These are phyloP conservation scores for Thelonectria blattea DNA, from an alignment of 2,329 filamentous ascomycete species.

Conservation along the genomic window DNA sequence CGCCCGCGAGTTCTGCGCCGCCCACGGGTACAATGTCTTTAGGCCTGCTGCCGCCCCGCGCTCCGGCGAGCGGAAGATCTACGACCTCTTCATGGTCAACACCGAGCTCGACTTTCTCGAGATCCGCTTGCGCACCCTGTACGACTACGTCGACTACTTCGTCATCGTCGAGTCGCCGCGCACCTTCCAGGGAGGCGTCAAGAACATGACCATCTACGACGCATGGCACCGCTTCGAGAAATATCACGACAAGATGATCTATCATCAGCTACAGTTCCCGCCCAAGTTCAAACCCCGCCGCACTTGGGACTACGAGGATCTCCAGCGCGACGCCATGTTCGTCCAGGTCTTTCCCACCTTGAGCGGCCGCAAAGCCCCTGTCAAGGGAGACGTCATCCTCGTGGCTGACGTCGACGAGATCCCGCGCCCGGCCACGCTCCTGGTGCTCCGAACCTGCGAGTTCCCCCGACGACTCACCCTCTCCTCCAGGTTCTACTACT, in stretches of 20 bases:
- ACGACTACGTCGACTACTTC: constrained; percentile 67
- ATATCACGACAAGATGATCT: constrained; percentile 67
- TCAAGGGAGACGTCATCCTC: constrained; percentile 60
- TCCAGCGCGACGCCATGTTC: constrained; percentile 63
- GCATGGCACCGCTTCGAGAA: constrained; percentile 58
- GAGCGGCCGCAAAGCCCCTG: constrained; percentile 48
- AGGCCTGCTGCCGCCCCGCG: constrained; percentile 26
- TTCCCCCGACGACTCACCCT: constrained; percentile 61
- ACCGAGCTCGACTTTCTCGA: constrained; percentile 71
- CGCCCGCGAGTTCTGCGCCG: constrained; percentile 40
- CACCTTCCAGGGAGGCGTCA: constrained; percentile 64
- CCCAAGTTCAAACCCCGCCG: constrained; percentile 45
- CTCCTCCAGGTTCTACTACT: constrained; percentile 60
- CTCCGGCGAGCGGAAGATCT: constrained; percentile 41
- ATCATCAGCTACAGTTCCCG: constrained; percentile 58
- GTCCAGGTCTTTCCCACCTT: constrained; percentile 60
- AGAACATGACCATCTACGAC: constrained; percentile 59
- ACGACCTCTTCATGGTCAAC: constrained; percentile 67
- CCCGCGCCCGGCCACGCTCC: constrained; percentile 56
- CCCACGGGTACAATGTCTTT: constrained; percentile 43
- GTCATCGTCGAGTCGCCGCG: constrained; percentile 64
- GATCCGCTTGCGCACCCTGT: constrained; percentile 64
- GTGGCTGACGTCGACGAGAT: constrained; percentile 69
- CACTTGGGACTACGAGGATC: constrained; percentile 59
- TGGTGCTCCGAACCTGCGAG: constrained; percentile 55